These are phyloP conservation scores for Fusarium tricinctum DNA, from an alignment of 2,329 filamentous ascomycete species.

Conservation along the genomic window DNA sequence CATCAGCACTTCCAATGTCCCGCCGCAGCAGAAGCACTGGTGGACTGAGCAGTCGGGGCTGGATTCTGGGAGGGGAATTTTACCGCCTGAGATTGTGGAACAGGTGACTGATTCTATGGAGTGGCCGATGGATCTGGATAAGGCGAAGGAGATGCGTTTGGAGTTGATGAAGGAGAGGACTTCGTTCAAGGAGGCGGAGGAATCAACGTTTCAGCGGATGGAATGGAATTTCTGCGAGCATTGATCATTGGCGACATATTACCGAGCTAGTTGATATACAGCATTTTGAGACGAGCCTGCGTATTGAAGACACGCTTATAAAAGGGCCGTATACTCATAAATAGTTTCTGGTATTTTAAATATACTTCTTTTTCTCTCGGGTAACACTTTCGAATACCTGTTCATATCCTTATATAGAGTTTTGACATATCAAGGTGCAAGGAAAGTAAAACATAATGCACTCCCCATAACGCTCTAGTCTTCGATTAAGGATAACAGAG, in stretches of 20 bases:
- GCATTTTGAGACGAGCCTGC: too few relatives aligned
- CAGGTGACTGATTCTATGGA: neutral
- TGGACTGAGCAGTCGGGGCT: neutral
- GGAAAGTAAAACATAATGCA: too few relatives aligned
- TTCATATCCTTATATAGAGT: too few relatives aligned
- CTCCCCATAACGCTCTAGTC: too few relatives aligned
- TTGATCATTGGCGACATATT: neutral
- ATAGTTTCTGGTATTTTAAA: too few relatives aligned
- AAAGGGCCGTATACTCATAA: too few relatives aligned
- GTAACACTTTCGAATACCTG: too few relatives aligned
- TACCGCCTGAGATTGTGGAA: neutral
- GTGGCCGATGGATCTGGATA: neutral
- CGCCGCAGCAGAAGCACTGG: conserved; percentile 15
- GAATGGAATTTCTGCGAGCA: conserved; percentile 9
- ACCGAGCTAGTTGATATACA: too few relatives aligned
- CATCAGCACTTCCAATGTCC: conserved; percentile 5
- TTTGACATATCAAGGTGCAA: too few relatives aligned
- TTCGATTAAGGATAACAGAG: neutral
- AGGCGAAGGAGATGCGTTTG: neutral
- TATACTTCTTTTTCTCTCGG: too few relatives aligned
- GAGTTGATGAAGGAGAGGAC: neutral
- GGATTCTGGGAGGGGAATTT: too few relatives aligned
- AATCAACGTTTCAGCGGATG: neutral
- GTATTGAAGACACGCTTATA: too few relatives aligned
- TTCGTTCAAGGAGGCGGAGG: neutral